Evolutionary conservation across 805 yeast species (phyloP).

Genomic region (Candida morakotiae): DNA sequence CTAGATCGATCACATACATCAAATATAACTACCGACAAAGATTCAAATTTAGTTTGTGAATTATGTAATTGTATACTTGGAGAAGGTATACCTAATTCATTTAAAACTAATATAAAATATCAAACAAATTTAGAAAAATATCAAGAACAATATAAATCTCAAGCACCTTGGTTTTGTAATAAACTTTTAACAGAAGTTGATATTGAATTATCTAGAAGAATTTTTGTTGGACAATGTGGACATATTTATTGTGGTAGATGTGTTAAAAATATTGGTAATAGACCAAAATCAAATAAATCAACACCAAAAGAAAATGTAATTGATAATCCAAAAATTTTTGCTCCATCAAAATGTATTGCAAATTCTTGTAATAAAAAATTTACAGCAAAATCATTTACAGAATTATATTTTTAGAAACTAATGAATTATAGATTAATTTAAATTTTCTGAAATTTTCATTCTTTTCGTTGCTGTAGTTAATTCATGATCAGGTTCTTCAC

Average conservation of each 20-base stretch:
- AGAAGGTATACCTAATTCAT: conserved; percentile 60
- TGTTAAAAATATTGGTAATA: conserved; percentile 57
- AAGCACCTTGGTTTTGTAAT: conserved; percentile 65
- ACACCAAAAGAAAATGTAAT: conserved; percentile 18
- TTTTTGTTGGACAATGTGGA: conserved; percentile 70
- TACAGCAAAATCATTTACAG: conserved; percentile 48
- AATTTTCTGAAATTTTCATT: conserved; percentile 8
- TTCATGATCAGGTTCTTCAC: conserved; percentile 9
- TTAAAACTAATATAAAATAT: conserved; percentile 30
- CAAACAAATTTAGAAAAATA: conserved; percentile 23
- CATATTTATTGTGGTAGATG: conserved; percentile 87
- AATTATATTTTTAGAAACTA: conserved; percentile 34
- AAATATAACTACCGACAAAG: conserved; percentile 16
- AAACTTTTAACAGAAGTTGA: conserved; percentile 50
- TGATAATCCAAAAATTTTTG: conserved; percentile 36
- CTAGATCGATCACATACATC: conserved; percentile 28
- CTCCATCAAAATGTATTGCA: conserved; percentile 60
- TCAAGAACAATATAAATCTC: conserved; percentile 25
- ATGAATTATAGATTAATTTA: neutral
- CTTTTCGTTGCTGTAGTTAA: conserved; percentile 9
- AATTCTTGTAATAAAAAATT: conserved; percentile 42
- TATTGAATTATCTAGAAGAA: conserved; percentile 56
- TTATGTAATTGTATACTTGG: conserved; percentile 74
- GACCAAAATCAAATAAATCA: conserved; percentile 23
- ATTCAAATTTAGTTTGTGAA: conserved; percentile 37